phyloP scores from a whole-genome alignment of 495 filamentous ascomycete species.

The Stereocaulon alpinum region DNA sequence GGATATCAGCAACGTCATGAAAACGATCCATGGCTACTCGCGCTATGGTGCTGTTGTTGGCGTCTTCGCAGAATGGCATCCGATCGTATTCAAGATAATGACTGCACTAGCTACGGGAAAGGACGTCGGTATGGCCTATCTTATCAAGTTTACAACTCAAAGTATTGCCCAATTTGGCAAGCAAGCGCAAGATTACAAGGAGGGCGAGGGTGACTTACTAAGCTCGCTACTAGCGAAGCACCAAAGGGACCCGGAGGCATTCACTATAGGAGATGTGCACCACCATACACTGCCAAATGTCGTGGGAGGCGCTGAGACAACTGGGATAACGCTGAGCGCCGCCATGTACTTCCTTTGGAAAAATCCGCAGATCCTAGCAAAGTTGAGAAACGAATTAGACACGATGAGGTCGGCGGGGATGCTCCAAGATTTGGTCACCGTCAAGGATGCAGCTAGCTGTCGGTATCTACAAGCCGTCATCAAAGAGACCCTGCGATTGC shows the following conservation, averaged over 20 bases:
- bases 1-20: conserved; percentile 8
- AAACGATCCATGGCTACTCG: not conserved
- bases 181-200: conserved; percentile 9
- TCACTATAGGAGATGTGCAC: conserved; percentile 34
- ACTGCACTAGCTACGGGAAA: conserved; percentile 28
- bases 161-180: conserved; percentile 10
- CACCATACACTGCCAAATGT: conserved; percentile 35
- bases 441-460: conserved; percentile 39
- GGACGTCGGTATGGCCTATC: conserved; percentile 34
- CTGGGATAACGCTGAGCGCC: conserved; percentile 38
- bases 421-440: no score
- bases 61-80: conserved; percentile 38
- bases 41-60: conserved; percentile 34
- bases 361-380: conserved; percentile 28
- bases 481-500: conserved; percentile 35
- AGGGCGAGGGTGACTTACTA: conserved; percentile 37
- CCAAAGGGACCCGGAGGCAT: conserved; percentile 45
- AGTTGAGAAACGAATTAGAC: no score
- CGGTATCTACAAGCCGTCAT: conserved; percentile 40
- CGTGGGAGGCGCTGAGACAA: conserved; percentile 47
- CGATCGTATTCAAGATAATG: conserved; percentile 32
- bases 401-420: no score
- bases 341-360: conserved; percentile 43
- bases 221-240: conserved; percentile 49
- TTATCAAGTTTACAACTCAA: conserved; percentile 33